These are phyloP conservation scores for Cinnamomum chago DNA, from an alignment of 164 flowering plant genomes.

Conservation along the genomic window DNA sequence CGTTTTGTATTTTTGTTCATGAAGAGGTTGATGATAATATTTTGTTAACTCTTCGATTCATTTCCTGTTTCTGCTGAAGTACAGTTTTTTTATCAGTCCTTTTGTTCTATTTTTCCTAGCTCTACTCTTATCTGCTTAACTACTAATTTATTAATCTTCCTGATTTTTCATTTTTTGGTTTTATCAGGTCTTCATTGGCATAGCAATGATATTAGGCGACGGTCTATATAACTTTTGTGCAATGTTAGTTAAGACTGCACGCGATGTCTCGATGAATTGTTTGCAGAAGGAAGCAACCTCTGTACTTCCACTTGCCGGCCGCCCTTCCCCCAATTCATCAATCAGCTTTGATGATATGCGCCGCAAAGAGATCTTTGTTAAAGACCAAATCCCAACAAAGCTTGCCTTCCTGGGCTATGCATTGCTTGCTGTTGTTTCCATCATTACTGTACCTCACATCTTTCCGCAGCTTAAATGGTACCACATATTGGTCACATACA, in stretches of 20 bases:
- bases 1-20: too few species aligned
- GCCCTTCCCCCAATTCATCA: background rate
- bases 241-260: conserved; percentile 12
- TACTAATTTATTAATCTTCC: background rate
- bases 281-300: conserved; percentile 3
- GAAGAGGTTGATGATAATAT: too few species aligned
- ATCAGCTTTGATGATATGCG: conserved; percentile 26
- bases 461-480: conserved; percentile 36
- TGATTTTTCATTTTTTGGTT: background rate
- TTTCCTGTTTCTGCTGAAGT: too few species aligned
- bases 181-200: conserved; percentile 29
- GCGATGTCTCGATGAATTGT: background rate
- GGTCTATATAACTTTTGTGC: conserved; percentile 26
- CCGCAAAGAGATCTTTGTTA: conserved; percentile 23
- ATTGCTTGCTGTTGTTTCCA: conserved; percentile 19
- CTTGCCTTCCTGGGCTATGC: conserved; percentile 22
- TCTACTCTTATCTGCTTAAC: too few species aligned
- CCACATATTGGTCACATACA: conserved; percentile 22
- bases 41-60: too few species aligned
- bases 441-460: conserved; percentile 21
- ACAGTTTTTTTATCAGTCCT: too few species aligned
- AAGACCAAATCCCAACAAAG: conserved; percentile 27
- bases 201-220: conserved; percentile 33
- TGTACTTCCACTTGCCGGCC: conserved; percentile 1
- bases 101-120: too few species aligned